Conservation (phyloP, 441 rosid species). For the Populus hybrid region DNA sequence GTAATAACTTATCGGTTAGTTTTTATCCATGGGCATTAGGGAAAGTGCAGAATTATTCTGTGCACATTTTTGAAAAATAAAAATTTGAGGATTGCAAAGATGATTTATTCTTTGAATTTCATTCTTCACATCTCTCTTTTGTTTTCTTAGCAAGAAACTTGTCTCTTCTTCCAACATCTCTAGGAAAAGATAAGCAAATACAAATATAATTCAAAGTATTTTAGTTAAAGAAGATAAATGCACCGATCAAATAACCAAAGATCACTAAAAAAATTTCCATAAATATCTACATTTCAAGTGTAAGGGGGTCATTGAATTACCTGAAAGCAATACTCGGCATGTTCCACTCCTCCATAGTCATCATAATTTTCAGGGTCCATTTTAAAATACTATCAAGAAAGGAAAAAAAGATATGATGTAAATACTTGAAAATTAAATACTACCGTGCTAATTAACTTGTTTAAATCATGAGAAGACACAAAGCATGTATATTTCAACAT, state of each 20-base stretch:
- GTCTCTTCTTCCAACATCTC: background rate
- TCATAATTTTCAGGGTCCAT: conserved; percentile 69
- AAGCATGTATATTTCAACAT: background rate
- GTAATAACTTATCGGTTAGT: background rate
- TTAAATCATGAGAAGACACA: background rate
- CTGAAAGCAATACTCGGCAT: conserved; percentile 88
- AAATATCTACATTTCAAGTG: background rate
- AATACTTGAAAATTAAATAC: conserved; percentile 4
- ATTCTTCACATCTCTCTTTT: background rate
- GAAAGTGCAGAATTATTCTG: background rate
- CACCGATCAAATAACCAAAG: background rate
- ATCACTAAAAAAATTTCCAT: background rate
- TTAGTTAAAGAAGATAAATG: background rate
- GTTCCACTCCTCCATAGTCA: conserved; percentile 71
- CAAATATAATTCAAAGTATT: background rate
- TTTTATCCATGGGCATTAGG: background rate
- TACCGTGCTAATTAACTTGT: background rate
- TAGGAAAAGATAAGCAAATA: background rate
- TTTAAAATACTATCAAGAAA: conserved; percentile 66
- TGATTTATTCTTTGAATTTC: background rate
- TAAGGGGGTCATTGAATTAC: conserved; percentile 29
- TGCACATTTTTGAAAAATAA: background rate
- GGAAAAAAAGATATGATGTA: conserved; percentile 1
- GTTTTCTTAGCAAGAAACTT: background rate
- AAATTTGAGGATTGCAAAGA: background rate